Evolutionary conservation across 1,284 basidiomycete genomes (phyloP).

Genomic region (Ganoderma lucidum): DNA sequence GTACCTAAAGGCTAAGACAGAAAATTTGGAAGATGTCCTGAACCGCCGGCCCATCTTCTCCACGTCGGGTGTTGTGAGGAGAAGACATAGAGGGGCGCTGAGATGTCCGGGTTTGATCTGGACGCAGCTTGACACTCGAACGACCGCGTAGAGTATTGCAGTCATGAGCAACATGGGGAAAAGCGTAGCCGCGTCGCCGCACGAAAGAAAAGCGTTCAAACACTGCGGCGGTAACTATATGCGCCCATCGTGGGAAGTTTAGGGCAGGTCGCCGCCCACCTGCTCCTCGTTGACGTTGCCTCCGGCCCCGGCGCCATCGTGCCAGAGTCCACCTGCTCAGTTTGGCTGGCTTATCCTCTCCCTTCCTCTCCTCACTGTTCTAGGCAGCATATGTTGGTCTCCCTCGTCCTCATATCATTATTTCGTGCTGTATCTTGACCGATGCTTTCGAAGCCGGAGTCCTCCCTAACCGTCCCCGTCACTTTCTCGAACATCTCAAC

Average conservation of each 20-base stretch:
- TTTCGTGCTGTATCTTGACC: not conserved
- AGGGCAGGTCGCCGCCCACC: constrained; percentile 38
- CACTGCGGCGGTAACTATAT: constrained; percentile 18
- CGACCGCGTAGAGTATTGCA: constrained; percentile 67
- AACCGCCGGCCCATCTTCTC: constrained; percentile 82
- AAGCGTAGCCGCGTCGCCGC: constrained; percentile 80
- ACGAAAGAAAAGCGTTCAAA: constrained; percentile 50
- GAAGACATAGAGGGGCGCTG: constrained; percentile 73
- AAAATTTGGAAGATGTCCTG: constrained; percentile 55
- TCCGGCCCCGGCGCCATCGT: not conserved
- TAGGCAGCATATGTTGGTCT: not conserved
- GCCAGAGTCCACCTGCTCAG: not conserved
- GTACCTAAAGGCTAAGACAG: not conserved
- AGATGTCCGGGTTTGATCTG: constrained; percentile 78
- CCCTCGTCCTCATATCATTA: not conserved
- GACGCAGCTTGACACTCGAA: constrained; percentile 89
- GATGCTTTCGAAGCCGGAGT: constrained; percentile 20
- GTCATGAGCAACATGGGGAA: constrained; percentile 89
- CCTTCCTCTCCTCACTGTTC: not conserved
- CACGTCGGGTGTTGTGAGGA: constrained; percentile 40
- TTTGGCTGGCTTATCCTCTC: not conserved
- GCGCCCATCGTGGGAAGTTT: constrained; percentile 38
- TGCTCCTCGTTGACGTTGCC: not conserved
- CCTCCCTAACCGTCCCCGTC: constrained; percentile 22
- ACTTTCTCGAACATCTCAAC: constrained; percentile 9